Base-by-base conservation (phyloP, 2,329 filamentous ascomycete species). In the Massarina eburnea region DNA sequence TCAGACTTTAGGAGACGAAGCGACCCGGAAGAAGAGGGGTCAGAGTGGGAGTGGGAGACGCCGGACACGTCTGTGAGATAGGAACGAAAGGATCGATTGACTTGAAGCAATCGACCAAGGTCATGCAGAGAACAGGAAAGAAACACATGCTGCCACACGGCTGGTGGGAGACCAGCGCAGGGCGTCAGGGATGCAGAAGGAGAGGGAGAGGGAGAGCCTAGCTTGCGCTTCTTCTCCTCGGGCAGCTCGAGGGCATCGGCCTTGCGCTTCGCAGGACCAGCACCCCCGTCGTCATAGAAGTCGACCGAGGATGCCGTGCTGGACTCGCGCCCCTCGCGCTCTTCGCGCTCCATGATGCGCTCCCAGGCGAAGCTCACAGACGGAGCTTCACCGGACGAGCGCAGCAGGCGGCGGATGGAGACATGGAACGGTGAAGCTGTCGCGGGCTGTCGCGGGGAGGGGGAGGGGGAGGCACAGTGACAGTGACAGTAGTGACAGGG, bases 131-230 rank as follows among this genome's bases (percentile, higher is more conserved):
- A 78, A 66, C 83, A 79, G 65, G 82, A 84, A 59, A 78, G 79
- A 67, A 89, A 88, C 59, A 89, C 75, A 62, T 80, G 78, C 62
- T 89, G 85, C 85, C 86, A 89, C 60, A 88, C 72, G 70, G 84
- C 80, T 56, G 76, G 73, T 61, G 83, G 80, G 45, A 85, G 73
- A 53, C 70, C 56, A 49, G 67, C 64, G 54, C 61, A 69, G 48
- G 51, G 50, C 42, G 54, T 43, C 45, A 62, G 46, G 46, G 49
- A 43, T 43, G 55, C 32, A 39, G 43, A 40, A 19, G 48, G 27
- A 38, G 50, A 8, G 38, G 43, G 17, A 18, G 44, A 27, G 2
- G 49, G 43, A 41, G 55, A 49, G 18, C 51, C 58, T 19, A 68
- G 54, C 49, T 52, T 67, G 48, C 55, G 66, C 58, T 62, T 67